Percentiles rank a stretch among this genome's conserved stretches.
Conservation (phyloP, 2,329 filamentous ascomycete genomes). For the Pseudocercospora pini-densiflorae region DNA sequence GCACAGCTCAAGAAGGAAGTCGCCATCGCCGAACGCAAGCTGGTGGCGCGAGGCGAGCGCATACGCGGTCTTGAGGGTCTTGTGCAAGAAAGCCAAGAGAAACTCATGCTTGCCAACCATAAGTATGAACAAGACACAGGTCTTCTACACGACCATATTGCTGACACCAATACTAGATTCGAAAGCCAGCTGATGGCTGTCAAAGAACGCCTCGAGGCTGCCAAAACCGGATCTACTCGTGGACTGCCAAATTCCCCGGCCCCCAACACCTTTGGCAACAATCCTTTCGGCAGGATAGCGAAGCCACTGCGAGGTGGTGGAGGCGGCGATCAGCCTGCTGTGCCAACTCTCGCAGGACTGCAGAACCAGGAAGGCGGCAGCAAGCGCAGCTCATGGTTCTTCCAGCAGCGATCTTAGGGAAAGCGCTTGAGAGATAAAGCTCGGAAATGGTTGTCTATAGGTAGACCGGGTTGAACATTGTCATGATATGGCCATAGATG, state of each 20-base stretch:
- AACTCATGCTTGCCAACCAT: constrained; percentile 95
- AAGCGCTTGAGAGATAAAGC: not conserved
- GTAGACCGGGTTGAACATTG: constrained; percentile 4
- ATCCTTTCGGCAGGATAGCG: constrained; percentile 72
- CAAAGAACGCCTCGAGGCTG: constrained; percentile 95
- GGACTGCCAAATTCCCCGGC: constrained; percentile 68
- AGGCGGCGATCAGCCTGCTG: constrained; percentile 45
- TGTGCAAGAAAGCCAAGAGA: constrained; percentile 97
- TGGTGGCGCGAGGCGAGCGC: constrained; percentile 94
- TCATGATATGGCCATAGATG: constrained; percentile 10
- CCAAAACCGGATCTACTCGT: constrained; percentile 88
- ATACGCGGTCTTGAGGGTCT: constrained; percentile 92
- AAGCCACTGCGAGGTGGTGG: constrained; percentile 66
- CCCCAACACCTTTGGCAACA: constrained; percentile 58
- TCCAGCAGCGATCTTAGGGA: constrained; percentile 57
- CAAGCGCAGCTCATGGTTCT: constrained; percentile 77
- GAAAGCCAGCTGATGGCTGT: constrained; percentile 95
- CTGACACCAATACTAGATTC: constrained; percentile 66
- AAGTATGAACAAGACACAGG: constrained; percentile 66
- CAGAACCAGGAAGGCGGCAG: constrained; percentile 44
- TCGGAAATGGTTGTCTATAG: constrained; percentile 2
- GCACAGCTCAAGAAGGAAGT: constrained; percentile 98
- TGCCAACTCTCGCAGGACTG: constrained; percentile 50
- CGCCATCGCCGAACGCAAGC: constrained; percentile 94
- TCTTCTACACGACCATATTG: constrained; percentile 2